Evolutionary conservation across 345 rosid species (phyloP).

Genomic region (Rhodamnia rubescens): DNA sequence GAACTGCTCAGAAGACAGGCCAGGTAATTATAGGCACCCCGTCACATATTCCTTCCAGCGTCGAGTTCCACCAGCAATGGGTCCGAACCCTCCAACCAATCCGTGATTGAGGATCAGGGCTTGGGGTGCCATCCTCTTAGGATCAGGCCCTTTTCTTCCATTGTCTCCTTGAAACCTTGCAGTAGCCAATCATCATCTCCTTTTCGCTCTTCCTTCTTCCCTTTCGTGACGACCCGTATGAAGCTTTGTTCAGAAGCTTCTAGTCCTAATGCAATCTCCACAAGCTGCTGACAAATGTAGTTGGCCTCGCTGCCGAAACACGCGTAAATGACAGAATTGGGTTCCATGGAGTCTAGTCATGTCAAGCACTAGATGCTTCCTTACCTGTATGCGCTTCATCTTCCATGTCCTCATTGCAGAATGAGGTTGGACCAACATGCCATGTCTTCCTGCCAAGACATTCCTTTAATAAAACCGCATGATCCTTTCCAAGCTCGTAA

Average conservation of each 20-base stretch:
- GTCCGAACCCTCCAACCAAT: neutral
- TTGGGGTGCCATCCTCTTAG: neutral
- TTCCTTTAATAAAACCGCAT: conserved; percentile 25
- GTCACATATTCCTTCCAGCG: too few species aligned
- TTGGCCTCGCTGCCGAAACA: neutral
- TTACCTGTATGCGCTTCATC: conserved; percentile 8
- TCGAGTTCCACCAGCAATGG: neutral
- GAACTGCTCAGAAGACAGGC: neutral
- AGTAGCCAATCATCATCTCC: too few species aligned
- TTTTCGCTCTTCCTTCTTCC: neutral
- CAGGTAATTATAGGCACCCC: neutral
- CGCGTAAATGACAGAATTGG: conserved; percentile 5
- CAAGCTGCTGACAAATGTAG: neutral
- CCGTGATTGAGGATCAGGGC: neutral
- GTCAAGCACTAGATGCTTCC: conserved; percentile 1
- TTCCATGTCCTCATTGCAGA: conserved; percentile 2
- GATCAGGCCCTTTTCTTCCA: neutral
- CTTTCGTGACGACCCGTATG: conserved; percentile 2
- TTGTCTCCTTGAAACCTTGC: too few species aligned
- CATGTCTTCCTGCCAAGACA: conserved; percentile 21
- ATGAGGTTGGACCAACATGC: conserved; percentile 31
- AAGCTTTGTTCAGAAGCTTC: conserved; percentile 4
- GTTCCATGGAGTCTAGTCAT: conserved; percentile 11
- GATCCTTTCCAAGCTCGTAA: conserved; percentile 30
- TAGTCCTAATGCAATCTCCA: conserved; percentile 9